Percentiles rank a stretch among this genome's conserved stretches.
Conservation (phyloP, 257 asterid genomes). For the Nicotiana benthamiana region DNA sequence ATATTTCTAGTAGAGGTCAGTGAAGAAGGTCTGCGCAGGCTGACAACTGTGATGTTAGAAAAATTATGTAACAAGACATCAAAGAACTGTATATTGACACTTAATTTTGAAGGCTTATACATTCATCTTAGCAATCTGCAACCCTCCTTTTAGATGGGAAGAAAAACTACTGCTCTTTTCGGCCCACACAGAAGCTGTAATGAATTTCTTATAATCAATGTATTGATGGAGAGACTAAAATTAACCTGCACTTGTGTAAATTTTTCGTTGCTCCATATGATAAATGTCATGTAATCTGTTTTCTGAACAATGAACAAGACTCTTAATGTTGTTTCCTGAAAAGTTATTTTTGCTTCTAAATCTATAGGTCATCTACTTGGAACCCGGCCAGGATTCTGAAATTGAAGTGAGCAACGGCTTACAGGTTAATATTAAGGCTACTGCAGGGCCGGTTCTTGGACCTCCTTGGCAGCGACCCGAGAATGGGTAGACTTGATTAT, state of each 20-base stretch:
- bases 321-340: not conserved
- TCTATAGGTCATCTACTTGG: slow-evolving; percentile 66
- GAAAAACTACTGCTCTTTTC: not conserved
- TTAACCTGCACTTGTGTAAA: not conserved
- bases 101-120: not conserved
- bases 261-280: not conserved
- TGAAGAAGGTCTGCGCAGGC: not conserved
- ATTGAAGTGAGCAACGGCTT: slow-evolving; percentile 37
- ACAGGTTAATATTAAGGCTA: slow-evolving; percentile 55
- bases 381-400: slow-evolving; percentile 57
- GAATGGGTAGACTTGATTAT: slow-evolving; percentile 49
- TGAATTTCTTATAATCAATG: not conserved
- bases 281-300: not conserved
- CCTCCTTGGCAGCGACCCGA: slow-evolving; percentile 99
- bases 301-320: not conserved
- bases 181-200: not conserved
- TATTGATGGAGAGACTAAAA: not conserved
- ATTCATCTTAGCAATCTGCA: not conserved
- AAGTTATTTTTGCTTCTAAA: not conserved
- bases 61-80: not conserved
- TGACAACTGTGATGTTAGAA: not conserved
- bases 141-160: not conserved
- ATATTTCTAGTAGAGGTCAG: not conserved
- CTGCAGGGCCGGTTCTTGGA: slow-evolving; percentile 91
- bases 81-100: not conserved